Evolutionary conservation across 352 stramenopile genomes (phyloP), one percentile per base, ranked within the genome.

Genomic region (Phytophthora idaei): DNA sequence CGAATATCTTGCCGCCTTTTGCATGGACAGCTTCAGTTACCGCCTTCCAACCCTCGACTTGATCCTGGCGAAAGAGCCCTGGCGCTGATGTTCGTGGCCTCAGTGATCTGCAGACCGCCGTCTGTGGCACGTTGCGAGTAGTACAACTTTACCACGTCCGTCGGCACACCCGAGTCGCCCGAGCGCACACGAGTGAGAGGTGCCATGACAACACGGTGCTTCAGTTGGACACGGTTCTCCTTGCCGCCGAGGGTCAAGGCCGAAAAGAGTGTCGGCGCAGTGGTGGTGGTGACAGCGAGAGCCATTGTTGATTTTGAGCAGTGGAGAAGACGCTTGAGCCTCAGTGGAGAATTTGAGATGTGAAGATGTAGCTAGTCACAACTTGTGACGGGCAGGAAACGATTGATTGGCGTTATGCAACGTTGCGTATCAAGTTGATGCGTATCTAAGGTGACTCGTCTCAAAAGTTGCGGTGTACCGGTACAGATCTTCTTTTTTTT

Each of bases 21-120:
- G 36, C 47, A 65, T 73, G 50, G 70, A 69, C 50, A 44, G 49
- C 57, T 77, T 76, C 71, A 69, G 92, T 48, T 25, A 64, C 54
- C 5, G 25, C 12, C 39, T 60, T 64, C 62, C 62, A 69, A 2
- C 47, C 76, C 2, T 78, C 50, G 10, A 84, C 27, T 52, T 93
- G 82, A 3, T 71, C 67, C 28, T 78, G 44, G n/a, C 46, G 72
- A 37, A 80, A 89, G 37, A 92, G 57, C 5, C 79, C 62, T 0
- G 0, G 62, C 7, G 3, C 67, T 89, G 46, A 76, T 89, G 64
- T 82, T 89, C 31, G 73, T 79, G 15, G 80, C 87, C 60, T 89
- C 80, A 4, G 79, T 57, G 39, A 89, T 81, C 51, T 83, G 61
- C 6, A 89, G 56, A 25, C 73, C 78, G 17, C 76, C 79, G 17